Conservation (phyloP, 2,329 filamentous ascomycete species). For the Diaporthe sp. region DNA sequence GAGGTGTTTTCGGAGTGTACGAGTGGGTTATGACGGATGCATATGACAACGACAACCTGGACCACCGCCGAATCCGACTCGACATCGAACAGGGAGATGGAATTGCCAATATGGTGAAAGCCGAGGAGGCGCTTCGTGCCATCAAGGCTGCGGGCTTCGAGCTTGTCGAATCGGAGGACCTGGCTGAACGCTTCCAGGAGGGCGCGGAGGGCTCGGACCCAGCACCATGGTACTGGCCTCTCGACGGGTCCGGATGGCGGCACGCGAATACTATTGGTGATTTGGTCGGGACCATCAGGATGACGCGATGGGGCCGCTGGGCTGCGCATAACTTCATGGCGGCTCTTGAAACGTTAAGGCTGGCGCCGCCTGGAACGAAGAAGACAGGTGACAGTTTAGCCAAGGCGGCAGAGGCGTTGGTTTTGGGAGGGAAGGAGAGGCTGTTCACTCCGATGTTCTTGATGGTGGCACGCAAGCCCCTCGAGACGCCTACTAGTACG, state of each 20-base stretch:
- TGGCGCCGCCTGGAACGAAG: conserved; percentile 76
- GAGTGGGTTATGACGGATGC: conserved; percentile 84
- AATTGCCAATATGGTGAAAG: conserved; percentile 81
- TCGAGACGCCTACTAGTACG: background rate
- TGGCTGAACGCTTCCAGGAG: conserved; percentile 66
- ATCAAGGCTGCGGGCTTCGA: conserved; percentile 78
- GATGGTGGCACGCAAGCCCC: conserved; percentile 33
- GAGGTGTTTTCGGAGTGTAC: conserved; percentile 81
- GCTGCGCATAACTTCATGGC: conserved; percentile 74
- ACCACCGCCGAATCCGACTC: conserved; percentile 76
- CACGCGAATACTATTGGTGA: conserved; percentile 33
- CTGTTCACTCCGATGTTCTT: conserved; percentile 35
- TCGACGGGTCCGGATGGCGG: conserved; percentile 33
- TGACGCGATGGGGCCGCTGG: conserved; percentile 77
- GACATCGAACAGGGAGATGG: conserved; percentile 82
- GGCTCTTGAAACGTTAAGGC: conserved; percentile 68
- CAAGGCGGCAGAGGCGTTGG: conserved; percentile 53
- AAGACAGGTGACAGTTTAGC: conserved; percentile 82
- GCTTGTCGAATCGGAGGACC: conserved; percentile 74
- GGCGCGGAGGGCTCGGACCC: conserved; percentile 51
- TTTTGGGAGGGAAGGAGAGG: conserved; percentile 31
- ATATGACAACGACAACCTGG: conserved; percentile 75
- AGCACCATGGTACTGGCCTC: conserved; percentile 74
- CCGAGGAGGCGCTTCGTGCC: conserved; percentile 72
- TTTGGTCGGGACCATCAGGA: conserved; percentile 52